Conservation (phyloP, 352 stramenopile species). For the Globisporangium cederbergense region DNA sequence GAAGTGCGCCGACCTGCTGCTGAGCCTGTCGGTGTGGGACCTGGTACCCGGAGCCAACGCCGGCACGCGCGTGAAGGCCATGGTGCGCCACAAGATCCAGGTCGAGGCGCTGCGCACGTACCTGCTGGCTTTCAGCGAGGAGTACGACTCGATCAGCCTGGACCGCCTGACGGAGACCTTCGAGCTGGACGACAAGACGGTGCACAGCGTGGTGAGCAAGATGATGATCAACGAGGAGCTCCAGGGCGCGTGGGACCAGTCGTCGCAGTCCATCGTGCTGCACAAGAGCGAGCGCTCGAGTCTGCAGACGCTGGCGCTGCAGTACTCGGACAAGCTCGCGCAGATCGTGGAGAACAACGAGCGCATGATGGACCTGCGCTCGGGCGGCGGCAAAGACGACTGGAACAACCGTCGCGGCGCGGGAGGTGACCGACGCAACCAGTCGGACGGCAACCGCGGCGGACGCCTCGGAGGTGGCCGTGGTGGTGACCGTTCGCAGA, state of each 20-base stretch:
- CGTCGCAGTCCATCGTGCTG: constrained; percentile 95
- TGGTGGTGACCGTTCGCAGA: constrained; percentile 24
- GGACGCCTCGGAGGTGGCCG: constrained; percentile 24
- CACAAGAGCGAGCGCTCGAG: constrained; percentile 93
- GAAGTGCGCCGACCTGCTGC: constrained; percentile 85
- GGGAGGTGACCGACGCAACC: constrained; percentile 27
- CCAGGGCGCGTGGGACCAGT: constrained; percentile 96
- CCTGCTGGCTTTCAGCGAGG: constrained; percentile 93
- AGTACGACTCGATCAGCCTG: constrained; percentile 96
- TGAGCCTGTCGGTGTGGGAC: constrained; percentile 93
- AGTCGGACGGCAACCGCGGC: constrained; percentile 25
- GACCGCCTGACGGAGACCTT: constrained; percentile 97
- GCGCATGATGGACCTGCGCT: constrained; percentile 84
- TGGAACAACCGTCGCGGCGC: constrained; percentile 51
- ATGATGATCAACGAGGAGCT: constrained; percentile 99
- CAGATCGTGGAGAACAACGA: constrained; percentile 90
- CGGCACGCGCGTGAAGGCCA: constrained; percentile 81
- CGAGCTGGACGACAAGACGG: constrained; percentile 93
- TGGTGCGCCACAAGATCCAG: constrained; percentile 95
- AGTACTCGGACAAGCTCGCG: constrained; percentile 94
- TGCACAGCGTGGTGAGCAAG: constrained; percentile 97
- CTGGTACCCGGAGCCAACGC: constrained; percentile 90
- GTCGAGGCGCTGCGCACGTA: constrained; percentile 96
- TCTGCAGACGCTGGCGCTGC: constrained; percentile 93
- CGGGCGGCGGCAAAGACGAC: constrained; percentile 62